Evolutionary conservation across 768 basidiomycete genomes (phyloP), one percentile per base, ranked within the genome.

Genomic region (Suillus brevipes): DNA sequence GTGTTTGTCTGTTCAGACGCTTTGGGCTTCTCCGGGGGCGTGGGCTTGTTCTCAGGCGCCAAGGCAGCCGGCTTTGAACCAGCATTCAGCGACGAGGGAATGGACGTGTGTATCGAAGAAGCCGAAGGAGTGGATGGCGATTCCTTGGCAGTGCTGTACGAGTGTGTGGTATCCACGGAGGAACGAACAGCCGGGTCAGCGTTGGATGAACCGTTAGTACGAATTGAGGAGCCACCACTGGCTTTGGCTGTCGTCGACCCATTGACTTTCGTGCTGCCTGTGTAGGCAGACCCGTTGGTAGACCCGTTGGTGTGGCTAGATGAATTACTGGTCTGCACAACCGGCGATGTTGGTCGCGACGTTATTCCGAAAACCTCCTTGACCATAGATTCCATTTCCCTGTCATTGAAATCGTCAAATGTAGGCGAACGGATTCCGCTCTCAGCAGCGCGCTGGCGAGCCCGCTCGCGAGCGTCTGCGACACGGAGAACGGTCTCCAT

Each of bases 391-490:
- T 76, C 75, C 1, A 76, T 68, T 6, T 77, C 68, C 0, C 13
- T 38, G 3, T 76, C 75, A 57, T 76, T 75, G 25, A 76, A 76
- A 64, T 76, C 75, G 16, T 76, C 69, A 6, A 72, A 76, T 1
- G 75, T 74, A n/a, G 75, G 75, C 7, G 65, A 65, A 10, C 75
- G 76, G 34, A 78, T 62, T 4, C 75, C 75, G 31, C 66, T 76
- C 42, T 76, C 75, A 2, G 76, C 75, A 10, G 73, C 70, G 18
- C 67, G 68, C 43, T 69, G 64, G 45, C 84, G 78, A 4, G 84
- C 72, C 13, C 77, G 70, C 64, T 83, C 82, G 23, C 81, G 77
- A 2, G 80, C 79, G 34, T 72, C 73, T 36, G 78, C 80, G 42
- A 83, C 64, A 16, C 76, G 77, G 16, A 78, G 64, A 4, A 78